These are phyloP conservation scores for Lecanicillium sp. DNA, from an alignment of 2,329 filamentous ascomycete genomes.

Conservation along the genomic window DNA sequence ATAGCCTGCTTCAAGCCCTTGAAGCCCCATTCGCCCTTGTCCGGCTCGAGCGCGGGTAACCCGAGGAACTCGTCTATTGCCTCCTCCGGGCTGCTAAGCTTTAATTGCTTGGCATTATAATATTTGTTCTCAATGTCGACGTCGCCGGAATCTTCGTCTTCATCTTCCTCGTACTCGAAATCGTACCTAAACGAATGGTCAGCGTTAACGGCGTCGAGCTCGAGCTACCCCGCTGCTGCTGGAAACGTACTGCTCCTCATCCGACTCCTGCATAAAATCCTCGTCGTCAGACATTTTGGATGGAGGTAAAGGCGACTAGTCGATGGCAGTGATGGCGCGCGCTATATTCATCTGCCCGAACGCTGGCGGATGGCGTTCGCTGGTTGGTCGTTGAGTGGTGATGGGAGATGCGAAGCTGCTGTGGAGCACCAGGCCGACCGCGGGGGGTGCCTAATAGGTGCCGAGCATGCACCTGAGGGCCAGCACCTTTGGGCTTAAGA, in stretches of 20 bases:
- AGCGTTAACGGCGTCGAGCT: conserved; percentile 4
- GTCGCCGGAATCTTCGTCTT: conserved; percentile 79
- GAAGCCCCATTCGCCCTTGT: conserved; percentile 98
- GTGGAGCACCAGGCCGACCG: background rate
- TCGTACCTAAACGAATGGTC: conserved; percentile 56
- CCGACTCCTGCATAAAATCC: conserved; percentile 40
- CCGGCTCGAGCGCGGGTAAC: conserved; percentile 72
- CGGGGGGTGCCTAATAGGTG: no score
- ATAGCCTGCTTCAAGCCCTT: conserved; percentile 97
- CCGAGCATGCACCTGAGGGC: no score
- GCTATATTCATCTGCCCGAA: no score
- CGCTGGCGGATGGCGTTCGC: no score
- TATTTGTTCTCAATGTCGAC: conserved; percentile 99
- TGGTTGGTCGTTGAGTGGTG: no score
- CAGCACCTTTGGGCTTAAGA: no score
- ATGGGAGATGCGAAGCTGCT: conserved; percentile 1
- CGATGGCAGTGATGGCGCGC: no score
- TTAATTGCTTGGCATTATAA: conserved; percentile 98
- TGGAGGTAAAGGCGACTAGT: no score
- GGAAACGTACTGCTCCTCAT: conserved; percentile 32
- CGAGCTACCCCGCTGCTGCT: background rate
- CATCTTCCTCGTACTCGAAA: conserved; percentile 93
- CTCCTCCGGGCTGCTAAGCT: conserved; percentile 74
- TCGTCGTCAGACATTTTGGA: conserved; percentile 42
- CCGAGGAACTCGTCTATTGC: conserved; percentile 90